Evolutionary conservation across 1,284 basidiomycete species (phyloP), one percentile per base, ranked within the genome.

Genomic region (Trametes pubescens): DNA sequence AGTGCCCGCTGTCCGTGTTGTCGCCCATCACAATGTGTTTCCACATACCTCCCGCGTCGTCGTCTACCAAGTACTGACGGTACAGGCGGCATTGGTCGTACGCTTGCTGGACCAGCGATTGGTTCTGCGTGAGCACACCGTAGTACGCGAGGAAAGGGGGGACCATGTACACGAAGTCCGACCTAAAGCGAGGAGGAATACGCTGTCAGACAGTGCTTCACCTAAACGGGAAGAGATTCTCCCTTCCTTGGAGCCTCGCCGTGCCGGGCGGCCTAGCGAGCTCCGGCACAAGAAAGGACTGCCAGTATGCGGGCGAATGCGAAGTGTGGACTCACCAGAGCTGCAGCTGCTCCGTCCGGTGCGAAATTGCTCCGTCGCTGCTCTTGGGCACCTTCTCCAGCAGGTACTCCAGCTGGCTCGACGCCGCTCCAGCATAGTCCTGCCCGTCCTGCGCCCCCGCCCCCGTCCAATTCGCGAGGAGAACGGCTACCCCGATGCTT

Each of bases 91-190:
- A 88, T 75, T 98, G 96, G 40, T 85, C 86, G 78, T 94, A 92
- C 0, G 94, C 90, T 58, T 87, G 83, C 37, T 79, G 75, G 10
- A 97, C 73, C 26, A 96, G 80, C 1, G 87, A 86, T 46, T 84
- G 75, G 76, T 97, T 95, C 34, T 79, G 73, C 0, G 86, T 87
- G 29, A 87, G 70, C 37, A 89, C 87, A 34, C 93, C 96, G 74
- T 95, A 96, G 77, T 92, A 95, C 0, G 96, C 94, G 10, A 98
- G 77, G 78, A 96, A 98, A 0, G 96, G 96, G 0, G 96, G 95
- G 0, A 92, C 91, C 94, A 96, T 95, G 77, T 92, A 95, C 8
- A 93, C 83, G 61, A 82, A 93, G 74, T 93, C 92, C 49, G 86
- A 86, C 90, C 90, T 91, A 62, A n/a, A 18, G 38, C 47, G 29